Base-by-base conservation (phyloP, 164 flowering plant species). In the Umbellularia californica region DNA sequence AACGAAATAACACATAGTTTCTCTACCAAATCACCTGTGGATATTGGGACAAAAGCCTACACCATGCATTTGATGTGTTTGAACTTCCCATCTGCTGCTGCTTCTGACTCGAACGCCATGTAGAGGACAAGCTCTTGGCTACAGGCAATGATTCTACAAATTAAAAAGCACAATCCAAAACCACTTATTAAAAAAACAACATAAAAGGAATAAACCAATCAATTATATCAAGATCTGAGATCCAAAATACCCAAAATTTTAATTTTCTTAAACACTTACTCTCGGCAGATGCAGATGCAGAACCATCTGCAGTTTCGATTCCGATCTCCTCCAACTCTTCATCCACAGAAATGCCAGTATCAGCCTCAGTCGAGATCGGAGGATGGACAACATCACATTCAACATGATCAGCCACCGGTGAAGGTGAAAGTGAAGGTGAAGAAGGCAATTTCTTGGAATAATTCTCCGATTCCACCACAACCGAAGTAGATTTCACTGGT, bases 11-110 rank as follows among this genome's bases (percentile, higher is more conserved):
- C 35, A 30, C 3, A 63, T 12, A 55, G 19, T 55, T 55, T 28
- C 71, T 55, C 2, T 22, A 51, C 15, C 67, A 19, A 74, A 76
- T 79, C 72, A 90, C 93, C 91, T 85, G 88, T 9, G 47, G 80
- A 73, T 80, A 84, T 80, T 90, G 88, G 22, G 91, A 82, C 50
- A 89, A 75, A 72, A 93, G 92, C 82, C 81, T 88, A 71, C 93
- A 87, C 97, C 98, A 92, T 62, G 92, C 92, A 23, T 80, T 69
- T 41, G 47, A 41, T 5, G 10, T 41, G 47, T 41, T 41, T 41
- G 47, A 41, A 41, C 10, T 41, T 41, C 47, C 47, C 47, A 41
- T 9, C 47, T 5, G 47, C 47, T 5, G 47, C 47, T 81, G 90
- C 81, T 87, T 90, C 80, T 81, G 87, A 79, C 63, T 65, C 28